Evolutionary conservation across 768 basidiomycete species (phyloP).

Genomic region (Rhodotorula babjevae): DNA sequence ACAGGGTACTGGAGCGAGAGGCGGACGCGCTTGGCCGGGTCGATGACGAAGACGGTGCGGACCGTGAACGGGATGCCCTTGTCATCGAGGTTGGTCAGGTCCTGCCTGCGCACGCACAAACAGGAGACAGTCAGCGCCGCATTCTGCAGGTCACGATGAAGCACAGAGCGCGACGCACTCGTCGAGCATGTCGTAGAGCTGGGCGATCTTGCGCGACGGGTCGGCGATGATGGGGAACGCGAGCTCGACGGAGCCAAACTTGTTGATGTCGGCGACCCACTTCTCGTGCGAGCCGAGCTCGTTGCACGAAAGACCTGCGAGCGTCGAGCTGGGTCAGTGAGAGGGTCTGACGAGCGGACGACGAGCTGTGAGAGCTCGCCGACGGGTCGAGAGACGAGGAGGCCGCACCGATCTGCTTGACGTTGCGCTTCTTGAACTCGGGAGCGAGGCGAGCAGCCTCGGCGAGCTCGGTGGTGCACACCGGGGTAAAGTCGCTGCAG

Average conservation of each 20-base stretch:
- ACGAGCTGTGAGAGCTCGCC: too few relatives aligned
- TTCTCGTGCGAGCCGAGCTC: constrained; percentile 68
- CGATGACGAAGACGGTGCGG: constrained; percentile 86
- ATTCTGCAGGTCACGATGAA: too few relatives aligned
- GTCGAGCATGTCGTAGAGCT: constrained; percentile 56
- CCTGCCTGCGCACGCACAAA: constrained; percentile 45
- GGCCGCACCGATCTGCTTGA: constrained; percentile 75
- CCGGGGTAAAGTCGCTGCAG: constrained; percentile 3
- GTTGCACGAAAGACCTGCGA: constrained; percentile 64
- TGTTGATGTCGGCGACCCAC: constrained; percentile 50
- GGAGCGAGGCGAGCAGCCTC: constrained; percentile 81
- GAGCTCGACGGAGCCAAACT: constrained; percentile 64
- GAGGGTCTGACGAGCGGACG: background rate
- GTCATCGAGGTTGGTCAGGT: constrained; percentile 65
- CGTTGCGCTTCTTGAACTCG: constrained; percentile 80
- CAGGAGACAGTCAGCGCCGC: too few relatives aligned
- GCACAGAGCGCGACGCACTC: constrained; percentile 45
- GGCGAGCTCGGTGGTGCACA: constrained; percentile 78
- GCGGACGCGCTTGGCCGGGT: constrained; percentile 72
- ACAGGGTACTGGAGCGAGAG: constrained; percentile 79
- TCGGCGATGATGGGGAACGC: constrained; percentile 97
- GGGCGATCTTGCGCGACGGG: constrained; percentile 53
- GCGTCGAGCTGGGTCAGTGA: constrained; percentile 42
- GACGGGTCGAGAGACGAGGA: too few relatives aligned
- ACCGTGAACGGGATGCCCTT: constrained; percentile 90